These are phyloP conservation scores for Verbascum thapsus DNA, from an alignment of 257 asterid genomes.

Conservation along the genomic window DNA sequence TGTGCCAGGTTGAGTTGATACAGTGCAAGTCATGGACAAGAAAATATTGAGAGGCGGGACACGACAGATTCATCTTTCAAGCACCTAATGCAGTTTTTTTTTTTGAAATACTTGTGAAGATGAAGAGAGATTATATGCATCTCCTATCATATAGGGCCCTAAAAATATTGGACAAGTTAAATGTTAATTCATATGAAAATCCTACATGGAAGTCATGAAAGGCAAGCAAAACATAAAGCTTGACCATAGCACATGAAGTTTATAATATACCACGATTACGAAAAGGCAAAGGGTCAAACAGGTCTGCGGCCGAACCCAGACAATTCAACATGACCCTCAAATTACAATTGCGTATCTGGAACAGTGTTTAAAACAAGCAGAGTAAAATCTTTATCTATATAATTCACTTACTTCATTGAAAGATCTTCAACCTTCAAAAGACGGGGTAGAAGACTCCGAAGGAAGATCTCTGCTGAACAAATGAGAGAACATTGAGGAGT, in stretches of 20 bases:
- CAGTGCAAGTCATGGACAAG: slow-evolving; percentile 1
- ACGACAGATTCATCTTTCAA: neutral
- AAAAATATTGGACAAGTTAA: neutral
- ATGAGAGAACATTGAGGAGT: slow-evolving; percentile 40
- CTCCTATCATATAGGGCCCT: neutral
- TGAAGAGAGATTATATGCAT: slow-evolving; percentile 10
- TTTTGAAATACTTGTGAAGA: neutral
- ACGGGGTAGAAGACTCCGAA: slow-evolving; percentile 44
- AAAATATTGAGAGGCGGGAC: neutral
- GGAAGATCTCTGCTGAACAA: slow-evolving; percentile 44
- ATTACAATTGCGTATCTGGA: neutral
- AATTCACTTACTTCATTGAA: slow-evolving; percentile 61
- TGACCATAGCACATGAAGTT: too few relatives aligned
- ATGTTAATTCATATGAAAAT: neutral
- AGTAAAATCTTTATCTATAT: slow-evolving; percentile 10
- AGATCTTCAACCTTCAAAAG: slow-evolving; percentile 58
- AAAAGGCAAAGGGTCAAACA: too few relatives aligned
- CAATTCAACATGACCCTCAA: neutral
- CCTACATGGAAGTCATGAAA: neutral
- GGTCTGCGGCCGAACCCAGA: slow-evolving; percentile 5
- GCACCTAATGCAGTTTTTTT: neutral
- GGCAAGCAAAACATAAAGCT: too few relatives aligned
- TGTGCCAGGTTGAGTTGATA: slow-evolving; percentile 17
- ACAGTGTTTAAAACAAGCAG: slow-evolving; percentile 9
- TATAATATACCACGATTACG: too few relatives aligned